Base-by-base conservation (phyloP, 441 rosid genomes). In the Gossypium aridum region DNA sequence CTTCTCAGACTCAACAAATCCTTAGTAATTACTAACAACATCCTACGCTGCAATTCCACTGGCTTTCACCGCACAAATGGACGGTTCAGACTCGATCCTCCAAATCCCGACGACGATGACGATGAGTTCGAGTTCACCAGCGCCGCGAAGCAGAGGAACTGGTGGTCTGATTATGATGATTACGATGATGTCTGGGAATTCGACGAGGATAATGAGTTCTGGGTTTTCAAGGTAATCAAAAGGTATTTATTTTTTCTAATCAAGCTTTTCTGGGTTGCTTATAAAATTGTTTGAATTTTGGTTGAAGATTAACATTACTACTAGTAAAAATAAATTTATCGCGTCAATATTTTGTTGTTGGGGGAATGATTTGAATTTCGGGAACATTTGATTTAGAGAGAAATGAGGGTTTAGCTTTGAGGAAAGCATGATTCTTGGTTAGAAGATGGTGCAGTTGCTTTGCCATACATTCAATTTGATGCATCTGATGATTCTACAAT, bases 191-290 rank as follows among this genome's bases (percentile, higher is more conserved):
- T 55, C 14, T 70, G 63, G 74, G 88, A 73, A 4, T 55, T 43
- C 3, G 89, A 84, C 0, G 87, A 76, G 59, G 88, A 81, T 4
- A 82, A 76, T 17, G 87, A 86, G 79, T 82, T 83, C 79, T 85
- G 84, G 86, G 62, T 85, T 49, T 84, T 88, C 53, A 88, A 89
- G 95, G 98, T 93, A 79, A 62, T 54, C 2, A 4, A 34, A 13
- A 59, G 26, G 39, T 22, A 5, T 22, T 14, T 39, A 2, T 2
- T 25, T 69, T 23, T 28, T 16, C 20, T 64, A 54, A n/a, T 45
- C 49, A 23, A 22, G 16, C 14, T 43, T 12, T 59, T 62, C 19
- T 73, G 68, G 74, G 73, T 28, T 47, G 23, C 14, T 19, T 16
- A 47, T 45, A 69, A 70, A 62, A 70, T 16, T 59, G 64, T 20